Conservation (phyloP, 2,329 filamentous ascomycete species). For the Zymoseptoria pseudotritici region DNA sequence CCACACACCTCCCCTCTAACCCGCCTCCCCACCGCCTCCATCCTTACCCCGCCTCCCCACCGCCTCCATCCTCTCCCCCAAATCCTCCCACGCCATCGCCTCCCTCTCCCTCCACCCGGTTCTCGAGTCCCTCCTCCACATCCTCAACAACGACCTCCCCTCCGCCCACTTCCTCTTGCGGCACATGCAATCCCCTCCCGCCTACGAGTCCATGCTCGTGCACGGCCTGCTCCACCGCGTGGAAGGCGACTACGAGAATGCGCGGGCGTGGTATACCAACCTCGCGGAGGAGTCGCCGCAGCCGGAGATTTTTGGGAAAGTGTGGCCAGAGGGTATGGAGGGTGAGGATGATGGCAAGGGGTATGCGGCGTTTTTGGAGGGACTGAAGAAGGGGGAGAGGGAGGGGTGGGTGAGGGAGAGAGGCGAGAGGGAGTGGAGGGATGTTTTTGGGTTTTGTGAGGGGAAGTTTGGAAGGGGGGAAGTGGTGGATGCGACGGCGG, state of each 20-base stretch:
- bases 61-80: conserved; percentile 14
- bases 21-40: conserved; percentile 13
- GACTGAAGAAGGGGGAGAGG: conserved; percentile 29
- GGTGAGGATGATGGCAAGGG: conserved; percentile 22
- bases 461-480: conserved; percentile 38
- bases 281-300: conserved; percentile 26
- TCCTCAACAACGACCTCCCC: conserved; percentile 45
- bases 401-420: conserved; percentile 30
- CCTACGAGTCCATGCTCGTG: conserved; percentile 45
- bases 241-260: conserved; percentile 46
- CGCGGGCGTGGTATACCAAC: conserved; percentile 43
- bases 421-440: conserved; percentile 33
- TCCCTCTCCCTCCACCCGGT: conserved; percentile 37
- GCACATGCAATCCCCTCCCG: conserved; percentile 45
- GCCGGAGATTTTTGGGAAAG: conserved; percentile 27
- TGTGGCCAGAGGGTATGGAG: conserved; percentile 29
- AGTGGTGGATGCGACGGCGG: conserved; percentile 38
- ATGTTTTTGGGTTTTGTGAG: conserved; percentile 38
- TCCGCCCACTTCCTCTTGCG: conserved; percentile 47
- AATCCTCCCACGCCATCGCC: conserved; percentile 20
- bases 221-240: conserved; percentile 46
- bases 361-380: conserved; percentile 30
- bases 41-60: conserved; percentile 16
- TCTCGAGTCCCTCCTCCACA: conserved; percentile 45
- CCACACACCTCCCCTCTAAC: conserved; percentile 22